These are phyloP conservation scores for Globisporangium yorkense DNA, from an alignment of 352 stramenopile species.

Conservation along the genomic window DNA sequence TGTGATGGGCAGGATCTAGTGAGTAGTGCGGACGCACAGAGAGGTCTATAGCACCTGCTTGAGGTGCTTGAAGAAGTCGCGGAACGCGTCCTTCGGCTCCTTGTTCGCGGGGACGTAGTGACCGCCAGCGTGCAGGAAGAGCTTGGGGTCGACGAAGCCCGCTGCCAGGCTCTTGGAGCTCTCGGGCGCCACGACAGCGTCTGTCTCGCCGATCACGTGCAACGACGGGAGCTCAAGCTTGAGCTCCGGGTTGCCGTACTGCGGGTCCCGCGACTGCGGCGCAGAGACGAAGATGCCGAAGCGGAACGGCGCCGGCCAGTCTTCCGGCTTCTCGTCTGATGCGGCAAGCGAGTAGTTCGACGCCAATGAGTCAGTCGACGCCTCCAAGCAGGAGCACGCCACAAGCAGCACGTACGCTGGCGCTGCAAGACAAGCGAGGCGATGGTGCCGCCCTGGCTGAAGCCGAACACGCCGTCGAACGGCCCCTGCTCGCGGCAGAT, in stretches of 20 bases:
- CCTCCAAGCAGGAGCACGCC: neutral
- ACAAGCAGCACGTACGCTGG: conserved; percentile 40
- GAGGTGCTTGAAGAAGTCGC: conserved; percentile 61
- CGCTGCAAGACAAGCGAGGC: conserved; percentile 59
- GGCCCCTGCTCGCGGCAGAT: conserved; percentile 68
- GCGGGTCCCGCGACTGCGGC: conserved; percentile 33
- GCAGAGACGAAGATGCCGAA: conserved; percentile 77
- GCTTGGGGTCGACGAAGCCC: conserved; percentile 41
- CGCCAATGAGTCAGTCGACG: neutral
- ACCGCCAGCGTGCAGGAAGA: conserved; percentile 62
- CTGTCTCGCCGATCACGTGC: conserved; percentile 78
- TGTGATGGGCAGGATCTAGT: too few species aligned
- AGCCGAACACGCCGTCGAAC: conserved; percentile 83
- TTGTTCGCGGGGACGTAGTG: conserved; percentile 88
- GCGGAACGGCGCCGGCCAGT: conserved; percentile 52
- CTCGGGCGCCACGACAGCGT: conserved; percentile 55
- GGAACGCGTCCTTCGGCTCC: conserved; percentile 66
- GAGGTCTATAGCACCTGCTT: conserved; percentile 7
- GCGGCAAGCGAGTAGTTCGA: too few species aligned
- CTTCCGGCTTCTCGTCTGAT: conserved; percentile 28
- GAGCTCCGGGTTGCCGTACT: conserved; percentile 29
- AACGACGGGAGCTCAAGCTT: conserved; percentile 62
- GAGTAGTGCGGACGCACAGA: too few species aligned
- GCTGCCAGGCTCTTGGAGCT: conserved; percentile 51
- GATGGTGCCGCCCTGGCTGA: conserved; percentile 78